A percentile compares a stretch with the other conserved stretches of the same genome.
Conservation (phyloP, 179 eudicot genomes). For the Beta macrorhiza region DNA sequence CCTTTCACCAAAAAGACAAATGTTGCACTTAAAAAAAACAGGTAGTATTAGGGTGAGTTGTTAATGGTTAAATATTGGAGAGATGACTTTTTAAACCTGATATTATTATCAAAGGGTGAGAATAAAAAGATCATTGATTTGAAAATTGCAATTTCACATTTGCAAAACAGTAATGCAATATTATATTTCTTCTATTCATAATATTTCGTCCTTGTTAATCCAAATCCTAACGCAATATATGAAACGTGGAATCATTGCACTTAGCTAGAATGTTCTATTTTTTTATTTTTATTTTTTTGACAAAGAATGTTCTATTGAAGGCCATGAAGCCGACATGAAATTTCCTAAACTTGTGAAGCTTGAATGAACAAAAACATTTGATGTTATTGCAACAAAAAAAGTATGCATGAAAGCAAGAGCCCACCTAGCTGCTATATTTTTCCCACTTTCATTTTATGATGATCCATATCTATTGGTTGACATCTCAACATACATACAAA, state of each 20-base stretch:
- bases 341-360: background rate
- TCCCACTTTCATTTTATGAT: background rate
- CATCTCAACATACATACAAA: background rate
- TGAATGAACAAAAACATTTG: background rate
- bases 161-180: too few species aligned
- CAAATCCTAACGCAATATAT: background rate
- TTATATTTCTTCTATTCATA: too few species aligned
- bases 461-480: slow-evolving; percentile 10
- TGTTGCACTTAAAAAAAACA: too few species aligned
- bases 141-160: too few species aligned
- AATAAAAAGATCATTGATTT: too few species aligned
- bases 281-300: too few species aligned
- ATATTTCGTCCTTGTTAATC: background rate
- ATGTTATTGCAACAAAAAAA: background rate
- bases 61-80: too few species aligned
- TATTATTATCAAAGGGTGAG: too few species aligned
- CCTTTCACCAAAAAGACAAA: too few species aligned
- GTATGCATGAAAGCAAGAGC: background rate
- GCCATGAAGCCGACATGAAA: slow-evolving; percentile 2
- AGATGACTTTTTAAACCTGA: too few species aligned
- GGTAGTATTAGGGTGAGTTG: too few species aligned
- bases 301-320: slow-evolving; percentile 1
- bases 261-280: background rate
- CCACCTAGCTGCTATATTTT: background rate
- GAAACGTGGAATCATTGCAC: background rate